Conservation (phyloP, 805 yeast species). For the Candida sphagnicola region DNA sequence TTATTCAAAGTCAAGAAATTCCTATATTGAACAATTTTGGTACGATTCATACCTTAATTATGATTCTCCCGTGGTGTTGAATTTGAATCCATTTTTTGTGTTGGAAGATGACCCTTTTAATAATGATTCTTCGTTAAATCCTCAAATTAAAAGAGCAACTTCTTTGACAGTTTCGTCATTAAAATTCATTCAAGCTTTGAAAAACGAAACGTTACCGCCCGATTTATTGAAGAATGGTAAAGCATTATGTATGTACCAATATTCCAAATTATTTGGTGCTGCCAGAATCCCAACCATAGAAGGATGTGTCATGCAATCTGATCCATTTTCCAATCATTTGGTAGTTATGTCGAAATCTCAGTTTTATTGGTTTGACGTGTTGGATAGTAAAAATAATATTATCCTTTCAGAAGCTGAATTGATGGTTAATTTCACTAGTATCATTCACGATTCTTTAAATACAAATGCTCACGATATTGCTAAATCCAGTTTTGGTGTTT, state of each 20-base stretch:
- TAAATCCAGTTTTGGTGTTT: constrained; percentile 78
- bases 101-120: constrained; percentile 90
- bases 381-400: constrained; percentile 68
- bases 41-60: constrained; percentile 83
- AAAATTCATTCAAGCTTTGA: constrained; percentile 74
- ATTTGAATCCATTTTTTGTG: constrained; percentile 85
- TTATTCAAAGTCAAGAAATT: constrained; percentile 60
- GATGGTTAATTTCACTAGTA: constrained; percentile 68
- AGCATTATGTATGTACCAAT: constrained; percentile 88
- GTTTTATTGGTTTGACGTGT: constrained; percentile 92
- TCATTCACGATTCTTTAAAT: constrained; percentile 65
- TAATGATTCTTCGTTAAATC: constrained; percentile 41
- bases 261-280: constrained; percentile 80
- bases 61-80: constrained; percentile 88
- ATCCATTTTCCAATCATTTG: constrained; percentile 69
- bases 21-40: constrained; percentile 94
- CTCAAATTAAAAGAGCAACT: constrained; percentile 79
- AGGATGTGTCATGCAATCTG: constrained; percentile 86
- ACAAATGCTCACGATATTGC: constrained; percentile 58
- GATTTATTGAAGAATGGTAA: constrained; percentile 60
- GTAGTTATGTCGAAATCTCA: constrained; percentile 82
- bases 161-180: constrained; percentile 71
- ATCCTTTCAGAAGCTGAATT: constrained; percentile 73
- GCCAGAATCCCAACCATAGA: constrained; percentile 75
- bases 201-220: constrained; percentile 68